Conservation (phyloP, 441 rosid genomes). For the Brassica hybrid region DNA sequence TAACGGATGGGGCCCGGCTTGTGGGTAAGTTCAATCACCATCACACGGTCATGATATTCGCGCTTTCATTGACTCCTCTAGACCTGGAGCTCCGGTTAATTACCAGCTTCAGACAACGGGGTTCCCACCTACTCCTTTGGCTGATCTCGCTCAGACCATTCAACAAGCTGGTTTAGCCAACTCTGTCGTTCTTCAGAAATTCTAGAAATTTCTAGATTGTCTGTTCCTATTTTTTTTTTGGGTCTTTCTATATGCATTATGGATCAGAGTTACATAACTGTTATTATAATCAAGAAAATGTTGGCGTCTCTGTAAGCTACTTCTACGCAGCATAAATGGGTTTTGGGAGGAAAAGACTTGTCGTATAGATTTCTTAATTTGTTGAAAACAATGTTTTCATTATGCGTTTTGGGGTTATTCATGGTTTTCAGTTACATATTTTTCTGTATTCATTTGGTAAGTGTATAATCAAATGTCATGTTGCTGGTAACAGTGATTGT, state of each 20-base stretch:
- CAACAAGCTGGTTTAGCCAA: conserved; percentile 85
- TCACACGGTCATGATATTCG: conserved; percentile 74
- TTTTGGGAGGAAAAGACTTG: conserved; percentile 22
- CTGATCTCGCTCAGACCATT: conserved; percentile 43
- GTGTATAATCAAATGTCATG: too few relatives aligned
- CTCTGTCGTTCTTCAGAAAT: conserved; percentile 32
- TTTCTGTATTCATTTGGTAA: too few relatives aligned
- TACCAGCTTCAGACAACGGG: conserved; percentile 93
- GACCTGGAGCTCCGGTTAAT: conserved; percentile 57
- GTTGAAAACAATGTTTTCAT: not conserved
- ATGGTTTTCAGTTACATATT: too few relatives aligned
- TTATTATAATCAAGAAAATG: conserved; percentile 28
- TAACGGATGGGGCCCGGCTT: conserved; percentile 85
- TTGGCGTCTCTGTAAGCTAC: conserved; percentile 32
- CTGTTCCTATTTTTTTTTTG: not conserved
- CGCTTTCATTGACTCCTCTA: conserved; percentile 68
- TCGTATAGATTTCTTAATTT: conserved; percentile 20
- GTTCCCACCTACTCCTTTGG: conserved; percentile 69
- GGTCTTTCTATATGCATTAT: conserved; percentile 8
- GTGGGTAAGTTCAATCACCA: conserved; percentile 71
- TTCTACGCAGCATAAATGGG: conserved; percentile 29
- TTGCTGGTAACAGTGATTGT: too few relatives aligned
- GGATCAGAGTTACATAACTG: conserved; percentile 15
- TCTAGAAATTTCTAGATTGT: conserved; percentile 52
- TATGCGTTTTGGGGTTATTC: too few relatives aligned